phyloP scores from a whole-genome alignment of 495 filamentous ascomycete species.

The Aspergillus avenaceus region DNA sequence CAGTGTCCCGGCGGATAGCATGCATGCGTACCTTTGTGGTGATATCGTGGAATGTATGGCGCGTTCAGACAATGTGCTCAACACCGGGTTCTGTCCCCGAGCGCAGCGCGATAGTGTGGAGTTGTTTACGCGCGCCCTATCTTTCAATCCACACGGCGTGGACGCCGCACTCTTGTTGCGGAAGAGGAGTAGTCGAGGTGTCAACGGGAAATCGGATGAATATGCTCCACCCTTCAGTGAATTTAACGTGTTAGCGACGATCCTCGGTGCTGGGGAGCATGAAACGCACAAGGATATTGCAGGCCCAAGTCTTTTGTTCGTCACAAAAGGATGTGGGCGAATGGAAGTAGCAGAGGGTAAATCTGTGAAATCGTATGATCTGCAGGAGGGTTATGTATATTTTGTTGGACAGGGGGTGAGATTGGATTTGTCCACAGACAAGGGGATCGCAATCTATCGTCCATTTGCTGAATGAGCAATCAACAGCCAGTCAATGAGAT shows the following conservation, averaged over 20 bases:
- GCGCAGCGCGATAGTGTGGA: constrained; percentile 59
- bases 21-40: constrained; percentile 73
- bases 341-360: constrained; percentile 49
- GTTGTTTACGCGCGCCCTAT: constrained; percentile 56
- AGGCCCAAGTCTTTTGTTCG: constrained; percentile 64
- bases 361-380: constrained; percentile 43
- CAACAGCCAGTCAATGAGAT: not conserved
- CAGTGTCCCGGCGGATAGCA: constrained; percentile 72
- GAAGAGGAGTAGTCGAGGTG: constrained; percentile 48
- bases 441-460: constrained; percentile 52
- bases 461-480: constrained; percentile 47
- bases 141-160: constrained; percentile 55
- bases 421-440: constrained; percentile 43
- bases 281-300: constrained; percentile 53
- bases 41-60: constrained; percentile 88
- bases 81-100: constrained; percentile 68
- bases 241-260: constrained; percentile 63
- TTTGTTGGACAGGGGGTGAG: constrained; percentile 62
- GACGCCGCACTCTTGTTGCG: constrained; percentile 49
- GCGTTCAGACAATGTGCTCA: constrained; percentile 73
- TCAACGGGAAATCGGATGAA: constrained; percentile 53
- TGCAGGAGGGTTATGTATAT: constrained; percentile 61
- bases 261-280: constrained; percentile 50
- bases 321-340: constrained; percentile 56
- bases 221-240: constrained; percentile 69